These are phyloP conservation scores for Aspergillus spinulosporus DNA, from an alignment of 2,329 filamentous ascomycete species.

Conservation along the genomic window DNA sequence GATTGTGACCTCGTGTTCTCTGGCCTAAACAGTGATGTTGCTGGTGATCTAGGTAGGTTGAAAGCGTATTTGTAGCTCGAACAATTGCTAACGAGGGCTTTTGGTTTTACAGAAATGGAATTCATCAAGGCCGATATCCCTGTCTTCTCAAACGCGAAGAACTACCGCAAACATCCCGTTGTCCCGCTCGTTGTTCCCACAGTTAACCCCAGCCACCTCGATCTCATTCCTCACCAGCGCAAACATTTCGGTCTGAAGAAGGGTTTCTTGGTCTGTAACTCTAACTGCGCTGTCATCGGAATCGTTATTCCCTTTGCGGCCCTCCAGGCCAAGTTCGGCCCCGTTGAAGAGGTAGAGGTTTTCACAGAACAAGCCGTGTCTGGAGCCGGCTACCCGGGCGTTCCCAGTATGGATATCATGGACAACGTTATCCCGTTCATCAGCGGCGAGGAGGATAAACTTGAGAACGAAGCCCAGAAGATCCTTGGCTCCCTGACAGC, in stretches of 20 bases:
- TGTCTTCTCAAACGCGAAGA: constrained; percentile 97
- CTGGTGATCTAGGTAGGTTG: constrained; percentile 77
- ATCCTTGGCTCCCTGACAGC: constrained; percentile 77
- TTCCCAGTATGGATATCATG: constrained; percentile 90
- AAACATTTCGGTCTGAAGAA: constrained; percentile 70
- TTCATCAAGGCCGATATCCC: constrained; percentile 85
- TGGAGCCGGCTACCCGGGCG: constrained; percentile 68
- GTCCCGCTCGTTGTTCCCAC: constrained; percentile 94
- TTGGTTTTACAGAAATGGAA: constrained; percentile 67
- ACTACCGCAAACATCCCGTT: constrained; percentile 85
- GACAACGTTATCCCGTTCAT: constrained; percentile 97
- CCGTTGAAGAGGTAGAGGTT: constrained; percentile 73
- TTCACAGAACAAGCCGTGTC: constrained; percentile 95
- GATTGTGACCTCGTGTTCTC: constrained; percentile 95
- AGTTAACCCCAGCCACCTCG: constrained; percentile 85
- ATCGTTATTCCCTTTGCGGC: constrained; percentile 94
- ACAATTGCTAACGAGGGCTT: not conserved
- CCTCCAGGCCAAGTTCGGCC: constrained; percentile 80
- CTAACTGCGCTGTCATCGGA: constrained; percentile 95
- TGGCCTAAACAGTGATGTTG: constrained; percentile 88
- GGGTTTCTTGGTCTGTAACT: constrained; percentile 96
- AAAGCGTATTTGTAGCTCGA: not conserved
- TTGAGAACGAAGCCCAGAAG: constrained; percentile 92
- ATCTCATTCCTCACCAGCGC: constrained; percentile 86
- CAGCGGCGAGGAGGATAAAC: constrained; percentile 90